Evolutionary conservation across 371 early-diverging fungal genomes (phyloP).

Genomic region (Entomophthora muscae): DNA sequence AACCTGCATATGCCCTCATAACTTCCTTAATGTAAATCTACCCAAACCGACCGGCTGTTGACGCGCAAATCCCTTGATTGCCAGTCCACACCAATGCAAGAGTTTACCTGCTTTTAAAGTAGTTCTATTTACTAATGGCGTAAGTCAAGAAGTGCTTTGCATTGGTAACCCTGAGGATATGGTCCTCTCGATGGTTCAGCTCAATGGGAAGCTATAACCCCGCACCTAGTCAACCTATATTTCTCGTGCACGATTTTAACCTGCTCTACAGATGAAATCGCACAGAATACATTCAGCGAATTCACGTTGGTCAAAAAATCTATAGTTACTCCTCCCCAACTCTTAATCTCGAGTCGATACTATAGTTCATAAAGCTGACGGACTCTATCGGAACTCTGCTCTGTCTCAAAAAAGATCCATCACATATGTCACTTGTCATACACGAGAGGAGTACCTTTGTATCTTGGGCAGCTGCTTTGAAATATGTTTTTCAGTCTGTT

Average conservation of each 20-base stretch:
- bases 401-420: background rate
- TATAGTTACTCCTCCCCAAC: conserved; percentile 97
- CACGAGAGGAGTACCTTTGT: conserved; percentile 95
- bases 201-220: conserved; percentile 87
- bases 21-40: conserved; percentile 99
- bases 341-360: conserved; percentile 34
- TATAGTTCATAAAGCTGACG: conserved; percentile 68
- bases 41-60: conserved; percentile 81
- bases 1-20: conserved; percentile 97
- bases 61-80: conserved; percentile 78
- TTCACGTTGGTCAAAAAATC: conserved; percentile 72
- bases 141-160: conserved; percentile 91
- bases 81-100: background rate
- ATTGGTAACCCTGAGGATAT: conserved; percentile 46
- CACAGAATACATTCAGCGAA: conserved; percentile 99
- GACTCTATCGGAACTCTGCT: conserved; percentile 30
- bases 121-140: conserved; percentile 99
- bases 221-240: conserved; percentile 12
- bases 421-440: conserved; percentile 55
- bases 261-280: conserved; percentile 86
- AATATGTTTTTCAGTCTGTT: conserved; percentile 93
- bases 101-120: conserved; percentile 89
- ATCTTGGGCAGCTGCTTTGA: conserved; percentile 98
- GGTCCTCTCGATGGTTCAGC: conserved; percentile 89
- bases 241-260: conserved; percentile 41